phyloP scores from a whole-genome alignment of 2,329 filamentous ascomycete species.

The Sporothrix mexicana region DNA sequence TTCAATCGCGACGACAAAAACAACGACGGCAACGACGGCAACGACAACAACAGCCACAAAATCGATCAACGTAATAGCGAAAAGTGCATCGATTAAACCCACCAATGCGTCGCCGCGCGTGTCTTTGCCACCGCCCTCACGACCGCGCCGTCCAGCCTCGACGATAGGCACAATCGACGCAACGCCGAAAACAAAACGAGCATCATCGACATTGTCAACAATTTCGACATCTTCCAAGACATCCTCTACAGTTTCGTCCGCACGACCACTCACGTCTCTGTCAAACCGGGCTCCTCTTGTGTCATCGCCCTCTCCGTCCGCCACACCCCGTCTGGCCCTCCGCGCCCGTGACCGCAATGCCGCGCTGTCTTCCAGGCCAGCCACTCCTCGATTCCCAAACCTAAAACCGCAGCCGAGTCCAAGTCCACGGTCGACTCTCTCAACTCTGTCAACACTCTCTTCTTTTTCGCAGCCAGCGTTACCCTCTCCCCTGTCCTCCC shows the following conservation, averaged over 20 bases:
- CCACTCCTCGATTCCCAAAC: conserved; percentile 28
- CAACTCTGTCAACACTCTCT: conserved; percentile 26
- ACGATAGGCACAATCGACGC: conserved; percentile 21
- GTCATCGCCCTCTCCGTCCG: not conserved
- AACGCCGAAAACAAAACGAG: not conserved
- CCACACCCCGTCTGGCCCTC: conserved; percentile 14
- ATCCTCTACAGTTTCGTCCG: not conserved
- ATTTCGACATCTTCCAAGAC: not conserved
- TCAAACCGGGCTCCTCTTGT: not conserved
- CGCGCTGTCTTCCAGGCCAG: conserved; percentile 31
- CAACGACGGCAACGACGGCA: not conserved
- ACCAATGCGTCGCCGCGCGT: conserved; percentile 29
- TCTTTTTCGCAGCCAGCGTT: not conserved
- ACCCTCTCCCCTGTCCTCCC: conserved; percentile 37
- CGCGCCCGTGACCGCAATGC: conserved; percentile 49
- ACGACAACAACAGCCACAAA: not conserved
- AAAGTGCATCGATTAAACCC: not conserved
- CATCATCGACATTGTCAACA: not conserved
- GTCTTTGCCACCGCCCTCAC: not conserved
- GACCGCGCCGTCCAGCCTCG: conserved; percentile 14
- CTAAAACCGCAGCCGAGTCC: conserved; percentile 21
- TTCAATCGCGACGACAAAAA: not conserved
- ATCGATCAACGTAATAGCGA: not conserved
- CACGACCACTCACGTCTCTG: not conserved
- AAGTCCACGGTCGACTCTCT: not conserved